Evolutionary conservation across 768 basidiomycete species (phyloP), one percentile per base, ranked within the genome.

Genomic region (Macrolepiota fuliginosa): DNA sequence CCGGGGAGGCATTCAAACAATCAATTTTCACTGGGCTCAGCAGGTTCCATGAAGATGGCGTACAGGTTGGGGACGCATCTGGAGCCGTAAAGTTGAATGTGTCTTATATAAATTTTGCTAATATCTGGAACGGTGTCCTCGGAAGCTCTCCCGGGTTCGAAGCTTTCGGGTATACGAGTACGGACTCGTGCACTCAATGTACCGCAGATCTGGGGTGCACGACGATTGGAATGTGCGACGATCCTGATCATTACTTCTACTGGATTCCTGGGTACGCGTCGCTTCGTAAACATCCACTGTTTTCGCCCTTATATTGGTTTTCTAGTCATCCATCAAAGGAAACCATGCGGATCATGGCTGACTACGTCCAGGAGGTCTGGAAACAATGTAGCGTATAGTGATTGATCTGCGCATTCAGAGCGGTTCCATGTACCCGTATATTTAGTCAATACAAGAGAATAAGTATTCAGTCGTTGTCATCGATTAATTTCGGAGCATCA

Each of bases 261-360:
- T 84, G 82, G 79, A 79, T 84, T 24, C 69, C 71, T 40, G 76
- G 78, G 83, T 83, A 60, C 52, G 79, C 69, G 29, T 1, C 3
- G 2, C 22, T 50, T n/a, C 53, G 1, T 10, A 32, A 12, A 24
- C 12, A 19, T 49, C 9, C 7, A 19, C 11, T 11, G 25, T 22
- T 2, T 22, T 24, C 22, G 24, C 24, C 22, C n/a, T 29, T 15
- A 35, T 59, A 10, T 37, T 24, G n/a, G n/a, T n/a, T n/a, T 10
- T 46, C 6, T 61, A 82, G 83, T 4, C 81, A 84, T 62, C 84
- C 83, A 2, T 81, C 81, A 17, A 79, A 76, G 49, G 77, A 77
- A 66, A 82, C 79, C 0, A 72, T 78, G 65, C 73, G 77, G 46
- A 80, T 84, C 55, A 83, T 84, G 83, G 82, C 81, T 4, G 82